Evolutionary conservation across 495 filamentous ascomycete genomes (phyloP).

Genomic region (Bacidia gigantensis): DNA sequence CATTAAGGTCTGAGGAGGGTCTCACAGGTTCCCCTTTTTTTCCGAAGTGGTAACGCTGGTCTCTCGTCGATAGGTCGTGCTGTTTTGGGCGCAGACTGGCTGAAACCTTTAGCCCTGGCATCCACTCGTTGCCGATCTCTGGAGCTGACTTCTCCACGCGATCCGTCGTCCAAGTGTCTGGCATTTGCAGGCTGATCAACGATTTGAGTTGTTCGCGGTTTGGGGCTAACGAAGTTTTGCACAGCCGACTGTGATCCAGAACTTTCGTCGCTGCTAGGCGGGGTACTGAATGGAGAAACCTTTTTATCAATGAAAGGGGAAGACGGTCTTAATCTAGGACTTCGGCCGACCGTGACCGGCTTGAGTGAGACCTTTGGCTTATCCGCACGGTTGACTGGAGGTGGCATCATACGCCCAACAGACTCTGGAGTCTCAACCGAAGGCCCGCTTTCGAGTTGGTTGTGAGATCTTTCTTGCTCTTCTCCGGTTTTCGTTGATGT

Average conservation of each 20-base stretch:
- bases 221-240: background rate
- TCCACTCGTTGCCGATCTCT: too few species aligned
- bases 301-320: conserved; percentile 28
- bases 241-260: background rate
- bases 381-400: conserved; percentile 64
- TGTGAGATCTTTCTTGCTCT: too few species aligned
- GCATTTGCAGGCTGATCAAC: too few species aligned
- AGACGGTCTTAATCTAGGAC: conserved; percentile 4
- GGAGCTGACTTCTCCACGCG: background rate
- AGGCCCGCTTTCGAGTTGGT: conserved; percentile 27
- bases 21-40: too few species aligned
- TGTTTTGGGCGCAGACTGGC: background rate
- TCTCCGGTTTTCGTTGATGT: too few species aligned
- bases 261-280: conserved; percentile 63
- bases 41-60: too few species aligned
- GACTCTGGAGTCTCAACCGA: background rate
- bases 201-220: too few species aligned
- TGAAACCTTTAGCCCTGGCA: background rate
- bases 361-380: conserved; percentile 61
- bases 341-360: conserved; percentile 19
- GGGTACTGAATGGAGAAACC: conserved; percentile 81
- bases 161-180: too few species aligned
- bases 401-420: conserved; percentile 29
- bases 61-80: too few species aligned
- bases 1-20: too few species aligned